Evolutionary conservation across 768 basidiomycete genomes (phyloP), one percentile per base, ranked within the genome.

Genomic region (Podaxis carcinomalis): DNA sequence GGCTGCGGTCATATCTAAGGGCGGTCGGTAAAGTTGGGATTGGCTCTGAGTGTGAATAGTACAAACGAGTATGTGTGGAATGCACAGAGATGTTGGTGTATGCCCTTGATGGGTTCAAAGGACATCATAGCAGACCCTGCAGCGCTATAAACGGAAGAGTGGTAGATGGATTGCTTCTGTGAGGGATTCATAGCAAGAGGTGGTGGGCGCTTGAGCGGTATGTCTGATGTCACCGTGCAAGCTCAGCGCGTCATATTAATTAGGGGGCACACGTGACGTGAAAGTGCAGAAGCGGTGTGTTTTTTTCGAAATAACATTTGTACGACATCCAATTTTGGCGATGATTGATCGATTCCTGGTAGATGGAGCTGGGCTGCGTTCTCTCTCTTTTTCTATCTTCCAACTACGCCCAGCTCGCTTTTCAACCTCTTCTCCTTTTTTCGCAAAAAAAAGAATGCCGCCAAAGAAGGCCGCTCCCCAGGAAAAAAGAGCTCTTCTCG

Each of bases 401-500:
- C 56, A 56, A 47, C 56, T 47, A 36, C 63, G 40, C 64, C 65
- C 21, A 53, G 62, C 37, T 58, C 66, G 55, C 60, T 77, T 79
- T 66, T 79, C 80, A 6, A 64, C 76, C 37, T 79, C 82, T 16
- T 55, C 71, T 56, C 61, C 71, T 42, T 64, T 69, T 23, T 62
- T 72, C 52, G 74, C 73, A 52, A 88, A 87, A 76, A 85, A 75
- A 66, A 92, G 76, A 71, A 97, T 96, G 94, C 88, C 93, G 2
- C 95, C 95, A 13, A 95, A 93, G 78, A 95, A 96, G 76, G 86
- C 87, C 56, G 77, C 78, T 56, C 80, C 73, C 25, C 77, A 78
- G 10, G 93, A 94, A 77, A 97, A 95, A 80, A 96, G 93, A 76
- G 75, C 80, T 25, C 77, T 95, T 16, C 87, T 98, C 37, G 97